Conservation (phyloP, 2,329 filamentous ascomycete species). For the Pseudogymnoascus sp. region DNA sequence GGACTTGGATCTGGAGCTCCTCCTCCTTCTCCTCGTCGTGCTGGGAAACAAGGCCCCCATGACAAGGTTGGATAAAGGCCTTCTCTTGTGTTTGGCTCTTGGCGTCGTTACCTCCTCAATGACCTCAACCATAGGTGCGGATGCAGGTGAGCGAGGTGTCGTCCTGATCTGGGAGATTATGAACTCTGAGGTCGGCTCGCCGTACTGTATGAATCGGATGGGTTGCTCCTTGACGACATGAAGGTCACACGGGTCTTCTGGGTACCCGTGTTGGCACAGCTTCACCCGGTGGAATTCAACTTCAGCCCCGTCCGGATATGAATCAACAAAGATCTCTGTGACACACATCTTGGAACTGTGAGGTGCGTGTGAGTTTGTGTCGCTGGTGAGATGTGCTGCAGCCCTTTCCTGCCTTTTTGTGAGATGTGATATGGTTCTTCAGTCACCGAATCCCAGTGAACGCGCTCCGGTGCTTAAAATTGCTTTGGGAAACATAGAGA, state of each 20-base stretch:
- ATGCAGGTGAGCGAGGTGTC: conserved; percentile 18
- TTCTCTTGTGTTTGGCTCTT: background rate
- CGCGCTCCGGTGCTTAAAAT: background rate
- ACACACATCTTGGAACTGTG: conserved; percentile 40
- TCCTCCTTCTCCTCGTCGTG: background rate
- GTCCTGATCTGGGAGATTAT: conserved; percentile 33
- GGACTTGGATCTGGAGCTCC: background rate
- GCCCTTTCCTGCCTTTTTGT: conserved; percentile 16
- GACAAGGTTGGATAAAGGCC: background rate
- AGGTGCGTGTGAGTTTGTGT: conserved; percentile 17
- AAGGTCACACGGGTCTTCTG: conserved; percentile 34
- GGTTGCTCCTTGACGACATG: conserved; percentile 35
- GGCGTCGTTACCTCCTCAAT: background rate
- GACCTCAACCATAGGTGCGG: conserved; percentile 9
- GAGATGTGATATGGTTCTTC: background rate
- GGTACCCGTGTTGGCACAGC: conserved; percentile 32
- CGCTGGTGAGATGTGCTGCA: conserved; percentile 17
- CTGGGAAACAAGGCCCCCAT: background rate
- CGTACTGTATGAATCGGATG: conserved; percentile 30
- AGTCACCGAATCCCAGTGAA: background rate
- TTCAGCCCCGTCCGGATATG: conserved; percentile 38
- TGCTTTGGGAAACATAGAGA: background rate
- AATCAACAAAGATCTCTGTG: conserved; percentile 38
- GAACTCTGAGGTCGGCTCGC: conserved; percentile 27
- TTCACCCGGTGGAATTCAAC: conserved; percentile 29